These are phyloP conservation scores for Lanmaoa rubissima DNA, from an alignment of 768 basidiomycete species.

Conservation along the genomic window DNA sequence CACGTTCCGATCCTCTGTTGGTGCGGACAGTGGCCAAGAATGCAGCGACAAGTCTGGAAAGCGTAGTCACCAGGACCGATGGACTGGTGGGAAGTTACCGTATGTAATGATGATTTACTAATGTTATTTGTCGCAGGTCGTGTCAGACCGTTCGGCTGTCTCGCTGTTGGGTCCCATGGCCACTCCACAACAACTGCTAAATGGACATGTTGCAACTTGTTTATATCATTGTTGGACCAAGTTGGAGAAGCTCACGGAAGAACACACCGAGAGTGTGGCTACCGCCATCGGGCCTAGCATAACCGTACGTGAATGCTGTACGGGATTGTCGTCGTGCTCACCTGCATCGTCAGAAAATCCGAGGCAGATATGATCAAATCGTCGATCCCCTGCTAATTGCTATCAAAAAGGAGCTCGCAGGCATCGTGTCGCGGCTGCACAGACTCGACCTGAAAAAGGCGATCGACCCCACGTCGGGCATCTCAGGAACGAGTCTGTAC, in stretches of 20 bases:
- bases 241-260: slow-evolving; percentile 24
- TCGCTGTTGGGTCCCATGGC: slow-evolving; percentile 74
- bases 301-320: slow-evolving; percentile 42
- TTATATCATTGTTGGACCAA: slow-evolving; percentile 37
- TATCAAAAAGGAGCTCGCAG: slow-evolving; percentile 76
- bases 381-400: slow-evolving; percentile 61
- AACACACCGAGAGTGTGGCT: slow-evolving; percentile 42
- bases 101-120: background rate
- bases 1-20: slow-evolving; percentile 73
- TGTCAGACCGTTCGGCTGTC: slow-evolving; percentile 70
- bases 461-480: slow-evolving; percentile 59
- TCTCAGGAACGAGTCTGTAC: slow-evolving; percentile 64
- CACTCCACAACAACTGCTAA: slow-evolving; percentile 74
- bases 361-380: slow-evolving; percentile 49
- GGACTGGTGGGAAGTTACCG: slow-evolving; percentile 50
- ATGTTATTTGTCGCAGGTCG: slow-evolving; percentile 43
- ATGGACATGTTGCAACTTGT: slow-evolving; percentile 75
- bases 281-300: slow-evolving; percentile 54
- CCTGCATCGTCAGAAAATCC: slow-evolving; percentile 20
- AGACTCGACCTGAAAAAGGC: slow-evolving; percentile 77
- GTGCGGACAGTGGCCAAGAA: slow-evolving; percentile 77
- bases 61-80: slow-evolving; percentile 61
- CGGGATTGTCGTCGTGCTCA: background rate
- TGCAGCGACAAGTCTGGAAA: slow-evolving; percentile 66
- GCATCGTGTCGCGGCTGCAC: slow-evolving; percentile 81